These are phyloP conservation scores for Nakazawaea laoshanensis DNA, from an alignment of 805 yeast genomes.

Conservation along the genomic window DNA sequence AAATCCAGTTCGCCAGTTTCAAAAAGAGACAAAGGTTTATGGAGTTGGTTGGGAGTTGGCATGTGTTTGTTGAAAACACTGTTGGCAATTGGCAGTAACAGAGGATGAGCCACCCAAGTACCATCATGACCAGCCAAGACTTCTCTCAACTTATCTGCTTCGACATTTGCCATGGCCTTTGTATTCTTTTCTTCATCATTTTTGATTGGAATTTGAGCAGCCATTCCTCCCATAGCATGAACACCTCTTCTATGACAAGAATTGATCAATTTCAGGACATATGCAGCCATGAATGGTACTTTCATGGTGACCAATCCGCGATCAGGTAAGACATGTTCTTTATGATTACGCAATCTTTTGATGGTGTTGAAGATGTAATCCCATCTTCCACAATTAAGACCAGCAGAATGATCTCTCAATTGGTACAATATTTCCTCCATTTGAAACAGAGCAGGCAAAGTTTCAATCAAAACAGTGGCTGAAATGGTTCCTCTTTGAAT, in stretches of 20 bases:
- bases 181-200: slow-evolving; percentile 52
- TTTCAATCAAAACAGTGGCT: slow-evolving; percentile 77
- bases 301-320: slow-evolving; percentile 74
- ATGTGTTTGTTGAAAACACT: slow-evolving; percentile 65
- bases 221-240: slow-evolving; percentile 90
- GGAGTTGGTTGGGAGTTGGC: slow-evolving; percentile 78
- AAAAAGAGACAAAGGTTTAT: slow-evolving; percentile 14
- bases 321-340: slow-evolving; percentile 66
- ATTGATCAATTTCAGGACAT: slow-evolving; percentile 64
- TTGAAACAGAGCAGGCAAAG: slow-evolving; percentile 80
- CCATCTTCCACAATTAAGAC: slow-evolving; percentile 87
- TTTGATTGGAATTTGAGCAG: slow-evolving; percentile 79
- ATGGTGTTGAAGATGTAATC: slow-evolving; percentile 79
- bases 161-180: slow-evolving; percentile 64
- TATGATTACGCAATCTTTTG: slow-evolving; percentile 63
- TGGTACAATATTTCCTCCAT: slow-evolving; percentile 79
- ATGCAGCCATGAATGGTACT: slow-evolving; percentile 74
- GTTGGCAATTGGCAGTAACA: slow-evolving; percentile 65
- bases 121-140: slow-evolving; percentile 79
- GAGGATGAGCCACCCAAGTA: slow-evolving; percentile 88
- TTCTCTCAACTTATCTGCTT: slow-evolving; percentile 69
- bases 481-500: slow-evolving; percentile 71
- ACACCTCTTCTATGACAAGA: slow-evolving; percentile 73
- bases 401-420: slow-evolving; percentile 68
- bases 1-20: slow-evolving; percentile 46